Evolutionary conservation across 2,329 filamentous ascomycete species (phyloP), one percentile per base, ranked within the genome.

Genomic region (Xylaria sp.): DNA sequence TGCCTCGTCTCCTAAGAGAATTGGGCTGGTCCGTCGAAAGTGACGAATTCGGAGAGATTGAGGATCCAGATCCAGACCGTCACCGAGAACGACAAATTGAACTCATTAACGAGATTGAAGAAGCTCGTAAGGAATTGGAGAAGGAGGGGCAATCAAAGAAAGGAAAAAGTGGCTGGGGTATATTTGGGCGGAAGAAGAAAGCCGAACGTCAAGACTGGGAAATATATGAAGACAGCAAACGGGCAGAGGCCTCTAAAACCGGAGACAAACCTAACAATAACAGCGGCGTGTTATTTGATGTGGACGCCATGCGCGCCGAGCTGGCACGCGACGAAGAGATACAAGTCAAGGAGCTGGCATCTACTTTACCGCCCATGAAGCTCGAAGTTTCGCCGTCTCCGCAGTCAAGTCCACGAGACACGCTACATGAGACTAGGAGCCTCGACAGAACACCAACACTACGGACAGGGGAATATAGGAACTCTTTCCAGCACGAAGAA

Each of bases 51-150:
- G 89, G 87, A 0, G 95, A 99, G 77, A 98, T 99, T 63, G 95
- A 98, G 75, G 95, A 99, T 69, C 93, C 95, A 0, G 95, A 99
- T 72, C 95, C 95, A 0, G 95, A 98, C 0, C 94, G 96, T 69
- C 94, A 98, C 77, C 84, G 87, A 53, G 85, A 92, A 74, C 85
- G 94, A 50, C 95, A 99, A 77, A 86, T 93, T 59, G 94, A 98
- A 77, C 85, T 99, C 43, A 97, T 99, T 74, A 93, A 91, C 71
- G 95, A 99, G 78, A 97, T 99, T 55, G 94, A 98, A 75, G 94
- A 96, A 77, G 95, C 95, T 6, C 87, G 95, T 38, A 93, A 90
- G 73, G 88, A 95, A 71, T 84, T 96, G 3, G 93, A 97, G 72
- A 89, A 87, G 73, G 91, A 95, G 71, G 89, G 88, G 17, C 88